Conservation (phyloP, 768 basidiomycete species). For the Pleurotus citrinopileatus region DNA sequence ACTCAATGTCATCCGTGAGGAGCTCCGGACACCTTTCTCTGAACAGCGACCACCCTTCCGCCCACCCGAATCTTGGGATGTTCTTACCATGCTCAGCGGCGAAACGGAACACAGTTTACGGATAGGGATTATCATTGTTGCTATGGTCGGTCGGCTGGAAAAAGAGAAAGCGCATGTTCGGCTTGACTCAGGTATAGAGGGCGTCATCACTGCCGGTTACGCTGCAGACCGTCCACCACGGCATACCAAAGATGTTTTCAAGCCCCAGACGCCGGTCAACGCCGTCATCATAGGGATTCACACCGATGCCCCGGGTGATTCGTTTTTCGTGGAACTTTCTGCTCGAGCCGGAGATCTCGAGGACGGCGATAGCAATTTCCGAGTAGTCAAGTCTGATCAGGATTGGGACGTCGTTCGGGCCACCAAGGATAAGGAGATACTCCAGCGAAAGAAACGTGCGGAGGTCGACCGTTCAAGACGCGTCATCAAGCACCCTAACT, state of each 20-base stretch:
- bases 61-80: conserved; percentile 69
- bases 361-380: conserved; percentile 61
- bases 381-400: conserved; percentile 56
- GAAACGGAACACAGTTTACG: conserved; percentile 80
- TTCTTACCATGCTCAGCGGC: conserved; percentile 93
- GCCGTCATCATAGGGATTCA: conserved; percentile 77
- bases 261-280: conserved; percentile 77
- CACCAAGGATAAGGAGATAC: conserved; percentile 67
- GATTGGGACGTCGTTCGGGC: conserved; percentile 64
- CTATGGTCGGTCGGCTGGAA: conserved; percentile 58
- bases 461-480: conserved; percentile 78
- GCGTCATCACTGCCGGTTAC: conserved; percentile 60
- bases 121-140: conserved; percentile 80
- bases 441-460: conserved; percentile 80
- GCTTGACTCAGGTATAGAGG: conserved; percentile 94
- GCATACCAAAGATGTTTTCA: conserved; percentile 47
- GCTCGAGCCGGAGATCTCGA: conserved; percentile 58
- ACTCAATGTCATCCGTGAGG: conserved; percentile 83
- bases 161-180: conserved; percentile 56
- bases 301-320: conserved; percentile 55
- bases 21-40: conserved; percentile 76
- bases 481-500: conserved; percentile 96
- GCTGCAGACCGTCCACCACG: conserved; percentile 47
- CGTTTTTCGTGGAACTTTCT: conserved; percentile 74
- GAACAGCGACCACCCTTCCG: conserved; percentile 71